These are phyloP conservation scores for Tanacetum coccineum DNA, from an alignment of 129 eudicot genomes.

Conservation along the genomic window DNA sequence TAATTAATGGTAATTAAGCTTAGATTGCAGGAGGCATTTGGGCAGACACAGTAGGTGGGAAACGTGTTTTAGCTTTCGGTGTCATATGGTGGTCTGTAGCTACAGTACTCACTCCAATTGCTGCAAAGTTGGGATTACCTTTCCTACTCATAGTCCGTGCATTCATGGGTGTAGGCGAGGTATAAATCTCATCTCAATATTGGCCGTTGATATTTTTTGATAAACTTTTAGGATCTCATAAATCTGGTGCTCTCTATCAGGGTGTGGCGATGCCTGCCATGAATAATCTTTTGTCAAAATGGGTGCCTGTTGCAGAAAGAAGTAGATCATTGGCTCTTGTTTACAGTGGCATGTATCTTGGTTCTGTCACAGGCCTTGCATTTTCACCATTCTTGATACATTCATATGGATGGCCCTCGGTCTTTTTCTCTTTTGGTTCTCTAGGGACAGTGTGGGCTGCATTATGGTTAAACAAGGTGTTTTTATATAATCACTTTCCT, in stretches of 20 bases:
- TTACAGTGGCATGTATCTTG: conserved; percentile 91
- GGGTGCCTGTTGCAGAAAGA: conserved; percentile 91
- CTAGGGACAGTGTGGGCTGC: conserved; percentile 82
- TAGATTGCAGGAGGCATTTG: conserved; percentile 98
- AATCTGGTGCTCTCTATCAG: conserved; percentile 33
- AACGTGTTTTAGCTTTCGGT: conserved; percentile 76
- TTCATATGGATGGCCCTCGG: conserved; percentile 79
- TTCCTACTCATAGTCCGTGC: conserved; percentile 84
- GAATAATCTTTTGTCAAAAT: conserved; percentile 78
- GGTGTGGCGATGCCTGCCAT: conserved; percentile 97
- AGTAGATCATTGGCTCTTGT: conserved; percentile 86
- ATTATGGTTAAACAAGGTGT: conserved; percentile 70
- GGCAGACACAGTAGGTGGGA: conserved; percentile 98
- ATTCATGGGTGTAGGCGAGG: conserved; percentile 98
- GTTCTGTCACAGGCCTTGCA: conserved; percentile 84
- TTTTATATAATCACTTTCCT: conserved; percentile 6
- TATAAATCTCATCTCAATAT: conserved; percentile 5
- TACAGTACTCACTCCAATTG: conserved; percentile 80
- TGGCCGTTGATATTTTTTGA: not conserved
- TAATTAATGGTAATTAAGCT: conserved; percentile 30
- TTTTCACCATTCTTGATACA: conserved; percentile 81
- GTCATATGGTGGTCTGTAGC: conserved; percentile 98
- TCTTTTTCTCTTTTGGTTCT: conserved; percentile 89
- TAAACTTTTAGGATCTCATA: not conserved
- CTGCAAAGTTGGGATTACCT: conserved; percentile 91